These are phyloP conservation scores for Pulveroboletus sp. DNA, from an alignment of 768 basidiomycete genomes.

Conservation along the genomic window DNA sequence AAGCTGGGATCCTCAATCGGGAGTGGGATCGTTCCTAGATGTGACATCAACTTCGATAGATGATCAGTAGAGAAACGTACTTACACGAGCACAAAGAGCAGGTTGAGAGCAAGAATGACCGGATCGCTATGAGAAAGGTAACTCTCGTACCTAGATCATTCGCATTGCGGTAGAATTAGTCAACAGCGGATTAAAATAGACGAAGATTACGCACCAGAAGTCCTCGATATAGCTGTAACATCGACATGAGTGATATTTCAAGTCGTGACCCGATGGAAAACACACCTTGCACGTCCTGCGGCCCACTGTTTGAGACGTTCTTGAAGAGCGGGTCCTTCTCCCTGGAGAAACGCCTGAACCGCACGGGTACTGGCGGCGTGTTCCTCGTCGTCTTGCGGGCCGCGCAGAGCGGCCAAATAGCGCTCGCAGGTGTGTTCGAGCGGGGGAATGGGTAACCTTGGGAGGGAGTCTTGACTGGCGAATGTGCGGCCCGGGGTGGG, in stretches of 20 bases:
- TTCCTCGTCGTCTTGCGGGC: constrained; percentile 79
- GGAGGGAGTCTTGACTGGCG: constrained; percentile 63
- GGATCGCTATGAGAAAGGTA: constrained; percentile 89
- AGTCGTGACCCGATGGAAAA: background rate
- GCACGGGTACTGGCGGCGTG: constrained; percentile 71
- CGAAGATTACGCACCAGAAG: constrained; percentile 71
- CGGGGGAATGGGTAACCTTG: constrained; percentile 89
- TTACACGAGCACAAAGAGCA: constrained; percentile 97
- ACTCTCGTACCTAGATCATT: constrained; percentile 68
- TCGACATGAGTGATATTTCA: background rate
- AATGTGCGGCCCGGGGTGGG: constrained; percentile 42
- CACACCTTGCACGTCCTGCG: constrained; percentile 65
- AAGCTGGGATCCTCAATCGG: constrained; percentile 80
- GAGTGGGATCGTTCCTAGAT: constrained; percentile 84
- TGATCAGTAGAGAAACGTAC: constrained; percentile 27
- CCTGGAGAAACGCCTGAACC: constrained; percentile 74
- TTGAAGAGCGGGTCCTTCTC: constrained; percentile 81
- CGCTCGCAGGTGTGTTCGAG: constrained; percentile 82
- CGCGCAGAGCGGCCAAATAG: constrained; percentile 79
- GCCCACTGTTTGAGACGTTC: constrained; percentile 77
- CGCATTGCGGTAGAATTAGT: background rate
- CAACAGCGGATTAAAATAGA: constrained; percentile 2
- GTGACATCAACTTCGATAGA: background rate
- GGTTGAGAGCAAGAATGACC: constrained; percentile 92
- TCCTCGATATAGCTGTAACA: constrained; percentile 87